A percentile compares a stretch with the other conserved stretches of the same genome.
Evolutionary conservation across 2,329 filamentous ascomycete genomes (phyloP).

Genomic region (Metarhizium humberi): DNA sequence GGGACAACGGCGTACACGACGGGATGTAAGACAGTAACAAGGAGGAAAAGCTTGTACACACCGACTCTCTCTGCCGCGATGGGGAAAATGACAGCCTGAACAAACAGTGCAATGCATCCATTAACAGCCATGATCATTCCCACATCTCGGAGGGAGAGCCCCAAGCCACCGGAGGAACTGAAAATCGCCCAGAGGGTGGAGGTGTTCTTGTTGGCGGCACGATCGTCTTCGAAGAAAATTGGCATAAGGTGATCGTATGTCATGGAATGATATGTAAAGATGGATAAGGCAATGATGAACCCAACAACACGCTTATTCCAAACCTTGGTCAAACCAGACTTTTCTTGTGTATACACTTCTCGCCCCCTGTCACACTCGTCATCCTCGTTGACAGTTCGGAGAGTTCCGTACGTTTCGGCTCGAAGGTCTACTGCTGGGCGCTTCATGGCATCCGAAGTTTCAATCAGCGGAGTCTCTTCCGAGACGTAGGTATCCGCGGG

Average conservation of each 20-base stretch:
- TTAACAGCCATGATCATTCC: conserved; percentile 53
- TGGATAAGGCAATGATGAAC: conserved; percentile 71
- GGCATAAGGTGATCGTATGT: conserved; percentile 86
- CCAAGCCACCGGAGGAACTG: conserved; percentile 52
- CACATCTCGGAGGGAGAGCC: conserved; percentile 52
- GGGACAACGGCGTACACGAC: conserved; percentile 53
- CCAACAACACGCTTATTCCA: conserved; percentile 58
- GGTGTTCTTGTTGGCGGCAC: conserved; percentile 26
- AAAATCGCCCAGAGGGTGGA: conserved; percentile 32
- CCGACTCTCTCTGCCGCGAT: conserved; percentile 48
- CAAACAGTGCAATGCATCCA: conserved; percentile 47
- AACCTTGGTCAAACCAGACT: conserved; percentile 28
- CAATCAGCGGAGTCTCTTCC: conserved; percentile 65
- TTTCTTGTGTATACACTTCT: conserved; percentile 21
- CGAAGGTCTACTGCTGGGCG: conserved; percentile 64
- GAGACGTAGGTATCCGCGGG: conserved; percentile 42
- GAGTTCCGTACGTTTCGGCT: conserved; percentile 72
- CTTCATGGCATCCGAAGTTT: conserved; percentile 65
- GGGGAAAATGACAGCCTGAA: conserved; percentile 54
- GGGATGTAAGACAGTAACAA: conserved; percentile 51
- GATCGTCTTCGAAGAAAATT: conserved; percentile 82
- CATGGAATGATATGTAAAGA: conserved; percentile 95
- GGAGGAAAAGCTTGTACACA: conserved; percentile 49
- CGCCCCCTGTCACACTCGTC: conserved; percentile 29
- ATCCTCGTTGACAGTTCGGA: conserved; percentile 38